Percentiles rank a stretch among this genome's conserved stretches.
Evolutionary conservation across 768 basidiomycete genomes (phyloP).

Genomic region (Myochromella boudieri): DNA sequence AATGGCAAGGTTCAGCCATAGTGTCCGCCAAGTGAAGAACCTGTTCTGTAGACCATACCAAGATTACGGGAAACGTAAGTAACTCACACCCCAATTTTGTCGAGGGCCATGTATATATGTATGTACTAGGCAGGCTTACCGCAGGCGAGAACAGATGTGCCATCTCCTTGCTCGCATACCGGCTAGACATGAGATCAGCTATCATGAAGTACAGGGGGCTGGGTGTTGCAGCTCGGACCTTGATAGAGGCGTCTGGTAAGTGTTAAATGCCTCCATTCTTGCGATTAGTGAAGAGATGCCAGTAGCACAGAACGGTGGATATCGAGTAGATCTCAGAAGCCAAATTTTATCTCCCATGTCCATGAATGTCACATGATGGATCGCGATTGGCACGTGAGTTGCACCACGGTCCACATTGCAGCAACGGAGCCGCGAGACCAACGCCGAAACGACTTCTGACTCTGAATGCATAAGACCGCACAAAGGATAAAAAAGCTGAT

Average conservation of each 20-base stretch:
- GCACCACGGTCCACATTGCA: too few species aligned
- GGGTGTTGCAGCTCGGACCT: constrained; percentile 52
- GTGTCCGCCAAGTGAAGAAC: constrained; percentile 90
- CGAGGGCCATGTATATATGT: constrained; percentile 2
- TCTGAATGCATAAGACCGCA: too few species aligned
- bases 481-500: too few species aligned
- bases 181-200: constrained; percentile 46
- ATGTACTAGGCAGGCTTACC: constrained; percentile 43
- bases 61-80: background rate
- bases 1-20: constrained; percentile 96
- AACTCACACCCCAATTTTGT: background rate
- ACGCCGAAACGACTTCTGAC: too few species aligned
- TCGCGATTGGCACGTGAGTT: constrained; percentile 1
- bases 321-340: background rate
- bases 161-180: constrained; percentile 99
- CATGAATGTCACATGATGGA: constrained; percentile 1
- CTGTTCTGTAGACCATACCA: constrained; percentile 63
- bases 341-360: background rate
- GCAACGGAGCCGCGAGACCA: too few species aligned
- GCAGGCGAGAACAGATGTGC: constrained; percentile 93
- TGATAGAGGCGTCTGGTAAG: constrained; percentile 80
- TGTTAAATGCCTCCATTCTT: constrained; percentile 61
- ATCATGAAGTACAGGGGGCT: background rate
- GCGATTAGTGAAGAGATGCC: background rate
- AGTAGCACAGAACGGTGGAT: constrained; percentile 2